phyloP scores from a whole-genome alignment of 2,329 filamentous ascomycete species.

The Chaetomium globosum region DNA sequence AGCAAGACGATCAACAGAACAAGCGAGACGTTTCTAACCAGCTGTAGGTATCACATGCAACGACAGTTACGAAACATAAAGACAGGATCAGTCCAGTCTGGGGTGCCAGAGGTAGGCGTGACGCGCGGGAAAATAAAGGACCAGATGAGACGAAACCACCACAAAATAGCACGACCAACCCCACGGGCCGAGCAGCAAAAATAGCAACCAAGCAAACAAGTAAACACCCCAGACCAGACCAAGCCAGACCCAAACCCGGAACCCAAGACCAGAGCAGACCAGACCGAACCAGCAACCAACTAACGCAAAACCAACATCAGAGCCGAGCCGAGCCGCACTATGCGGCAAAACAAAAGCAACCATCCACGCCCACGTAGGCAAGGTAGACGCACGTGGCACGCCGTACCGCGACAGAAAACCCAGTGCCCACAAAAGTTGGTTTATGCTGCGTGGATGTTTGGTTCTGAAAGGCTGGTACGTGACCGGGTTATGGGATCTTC shows the following conservation, averaged over 20 bases:
- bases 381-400: constrained; percentile 1
- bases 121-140: background rate
- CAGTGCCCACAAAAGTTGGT: constrained; percentile 17
- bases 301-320: constrained; percentile 2
- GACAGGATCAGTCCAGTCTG: constrained; percentile 12
- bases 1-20: constrained; percentile 8
- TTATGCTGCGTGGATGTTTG: constrained; percentile 35
- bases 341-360: background rate
- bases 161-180: background rate
- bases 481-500: constrained; percentile 60
- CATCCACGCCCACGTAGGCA: background rate
- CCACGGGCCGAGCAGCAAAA: background rate
- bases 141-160: constrained; percentile 3
- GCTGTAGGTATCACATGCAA: constrained; percentile 33
- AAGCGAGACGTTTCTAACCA: constrained; percentile 25
- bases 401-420: constrained; percentile 1
- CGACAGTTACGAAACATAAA: constrained; percentile 24
- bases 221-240: constrained; percentile 4
- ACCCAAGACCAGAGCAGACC: constrained; percentile 7
- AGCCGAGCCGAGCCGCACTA: background rate
- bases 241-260: background rate
- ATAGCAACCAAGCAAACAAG: background rate
- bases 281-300: constrained; percentile 4
- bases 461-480: constrained; percentile 53
- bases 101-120: constrained; percentile 1